Conservation (phyloP, 208 protist genomes). For the Sergeia podlipaevii region DNA sequence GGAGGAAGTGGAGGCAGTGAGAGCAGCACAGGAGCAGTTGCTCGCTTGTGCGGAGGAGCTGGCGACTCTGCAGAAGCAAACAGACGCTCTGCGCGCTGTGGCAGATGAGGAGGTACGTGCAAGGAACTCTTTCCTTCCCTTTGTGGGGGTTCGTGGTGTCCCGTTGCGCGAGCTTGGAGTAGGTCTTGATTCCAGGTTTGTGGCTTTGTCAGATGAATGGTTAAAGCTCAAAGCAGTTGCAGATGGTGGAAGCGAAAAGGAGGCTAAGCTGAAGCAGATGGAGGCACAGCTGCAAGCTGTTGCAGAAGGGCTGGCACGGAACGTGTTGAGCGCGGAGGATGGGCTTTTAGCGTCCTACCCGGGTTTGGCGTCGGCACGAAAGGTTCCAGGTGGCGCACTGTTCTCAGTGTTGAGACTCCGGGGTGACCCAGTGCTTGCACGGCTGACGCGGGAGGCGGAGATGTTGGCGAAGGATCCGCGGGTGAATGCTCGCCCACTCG, state of each 20-base stretch:
- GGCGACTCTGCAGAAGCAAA: conserved; percentile 13
- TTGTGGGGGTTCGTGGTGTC: no score
- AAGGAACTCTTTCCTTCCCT: conserved; percentile 34
- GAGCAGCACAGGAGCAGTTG: neutral
- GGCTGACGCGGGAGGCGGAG: conserved; percentile 14
- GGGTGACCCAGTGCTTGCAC: conserved; percentile 21
- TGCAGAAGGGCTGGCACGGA: conserved; percentile 20
- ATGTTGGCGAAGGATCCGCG: conserved; percentile 3
- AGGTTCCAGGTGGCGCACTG: conserved; percentile 12
- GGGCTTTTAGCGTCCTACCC: conserved; percentile 10
- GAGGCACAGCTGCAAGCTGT: conserved; percentile 13
- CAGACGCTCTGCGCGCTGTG: conserved; percentile 19
- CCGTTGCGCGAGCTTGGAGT: conserved; percentile 18
- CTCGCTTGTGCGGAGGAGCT: conserved; percentile 11
- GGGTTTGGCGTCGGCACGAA: neutral
- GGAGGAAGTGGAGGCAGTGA: neutral
- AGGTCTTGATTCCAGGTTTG: conserved; percentile 9
- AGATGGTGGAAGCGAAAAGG: conserved; percentile 26
- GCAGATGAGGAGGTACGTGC: conserved; percentile 31
- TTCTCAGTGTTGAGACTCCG: conserved; percentile 23
- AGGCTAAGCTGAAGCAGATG: conserved; percentile 10
- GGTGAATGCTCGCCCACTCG: conserved; percentile 1
- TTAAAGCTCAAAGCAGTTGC: conserved; percentile 10
- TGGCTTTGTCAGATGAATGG: no score
- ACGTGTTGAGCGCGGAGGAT: conserved; percentile 14